A percentile compares a stretch with the other conserved stretches of the same genome.
phyloP scores from a whole-genome alignment of 306 rosid species.

The Castanopsis chinensis region DNA sequence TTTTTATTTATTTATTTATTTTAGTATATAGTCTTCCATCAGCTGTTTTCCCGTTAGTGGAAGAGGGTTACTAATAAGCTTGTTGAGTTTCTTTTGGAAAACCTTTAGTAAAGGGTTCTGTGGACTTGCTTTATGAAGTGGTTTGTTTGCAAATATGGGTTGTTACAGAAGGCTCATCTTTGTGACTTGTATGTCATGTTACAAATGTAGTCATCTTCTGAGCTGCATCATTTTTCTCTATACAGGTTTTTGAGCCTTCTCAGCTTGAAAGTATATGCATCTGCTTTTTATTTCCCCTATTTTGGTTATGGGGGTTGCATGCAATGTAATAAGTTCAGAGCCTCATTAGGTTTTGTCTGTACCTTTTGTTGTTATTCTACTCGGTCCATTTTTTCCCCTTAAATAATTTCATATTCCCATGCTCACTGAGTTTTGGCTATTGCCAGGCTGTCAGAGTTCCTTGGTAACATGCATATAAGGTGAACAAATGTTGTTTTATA shows the following conservation, averaged over 20 bases:
- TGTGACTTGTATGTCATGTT: neutral
- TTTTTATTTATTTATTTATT: too few species aligned
- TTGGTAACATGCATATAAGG: conserved; percentile 67
- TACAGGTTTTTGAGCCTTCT: neutral
- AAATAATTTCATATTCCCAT: neutral
- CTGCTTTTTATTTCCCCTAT: neutral
- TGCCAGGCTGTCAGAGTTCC: conserved; percentile 88
- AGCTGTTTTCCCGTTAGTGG: neutral
- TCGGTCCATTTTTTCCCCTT: neutral
- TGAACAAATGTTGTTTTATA: conserved; percentile 39
- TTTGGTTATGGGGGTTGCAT: neutral
- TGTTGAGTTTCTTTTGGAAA: neutral
- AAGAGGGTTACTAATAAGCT: neutral
- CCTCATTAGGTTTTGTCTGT: conserved; percentile 38
- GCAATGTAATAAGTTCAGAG: neutral
- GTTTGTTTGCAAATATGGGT: neutral
- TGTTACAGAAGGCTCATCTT: neutral
- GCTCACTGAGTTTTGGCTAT: conserved; percentile 19
- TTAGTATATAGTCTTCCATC: too few species aligned
- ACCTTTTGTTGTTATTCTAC: neutral
- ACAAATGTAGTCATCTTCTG: neutral
- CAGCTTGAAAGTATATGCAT: neutral
- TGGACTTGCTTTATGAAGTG: neutral
- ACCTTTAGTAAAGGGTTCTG: neutral
- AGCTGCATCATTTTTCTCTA: neutral